Evolutionary conservation across 176 grass and related monocot genomes (phyloP).

Genomic region (Poa annua): DNA sequence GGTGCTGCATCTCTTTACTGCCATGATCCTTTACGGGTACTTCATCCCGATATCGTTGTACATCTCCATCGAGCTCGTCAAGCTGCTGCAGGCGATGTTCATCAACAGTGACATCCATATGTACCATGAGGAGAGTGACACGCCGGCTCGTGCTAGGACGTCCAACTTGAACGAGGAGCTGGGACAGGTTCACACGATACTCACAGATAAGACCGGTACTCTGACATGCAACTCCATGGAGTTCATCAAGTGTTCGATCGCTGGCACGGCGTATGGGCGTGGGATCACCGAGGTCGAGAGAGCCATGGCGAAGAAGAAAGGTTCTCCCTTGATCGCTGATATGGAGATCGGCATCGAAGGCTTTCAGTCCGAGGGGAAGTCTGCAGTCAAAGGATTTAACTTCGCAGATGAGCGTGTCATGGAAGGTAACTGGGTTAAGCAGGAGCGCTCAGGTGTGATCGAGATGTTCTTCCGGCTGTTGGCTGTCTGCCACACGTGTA

Average conservation of each 20-base stretch:
- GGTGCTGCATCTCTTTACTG: slow-evolving; percentile 74
- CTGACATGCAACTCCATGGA: slow-evolving; percentile 96
- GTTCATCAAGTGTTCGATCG: slow-evolving; percentile 92
- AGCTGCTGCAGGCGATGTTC: slow-evolving; percentile 79
- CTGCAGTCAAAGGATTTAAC: slow-evolving; percentile 77
- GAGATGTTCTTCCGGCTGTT: slow-evolving; percentile 73
- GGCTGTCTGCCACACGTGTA: slow-evolving; percentile 85
- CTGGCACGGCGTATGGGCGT: slow-evolving; percentile 74
- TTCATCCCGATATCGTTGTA: slow-evolving; percentile 98
- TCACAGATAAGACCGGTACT: slow-evolving; percentile 95
- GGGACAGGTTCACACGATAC: slow-evolving; percentile 84
- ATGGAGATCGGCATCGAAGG: slow-evolving; percentile 7
- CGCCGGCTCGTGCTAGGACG: slow-evolving; percentile 77
- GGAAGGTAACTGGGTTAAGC: slow-evolving; percentile 70
- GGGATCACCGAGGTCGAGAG: slow-evolving; percentile 79
- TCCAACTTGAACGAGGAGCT: slow-evolving; percentile 96
- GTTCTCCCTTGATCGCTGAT: slow-evolving; percentile 41
- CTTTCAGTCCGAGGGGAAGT: slow-evolving; percentile 22
- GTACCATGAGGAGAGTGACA: slow-evolving; percentile 82
- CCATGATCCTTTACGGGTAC: slow-evolving; percentile 83
- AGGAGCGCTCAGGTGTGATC: slow-evolving; percentile 49
- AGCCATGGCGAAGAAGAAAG: slow-evolving; percentile 70
- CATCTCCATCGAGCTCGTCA: slow-evolving; percentile 95
- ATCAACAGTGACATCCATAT: slow-evolving; percentile 85
- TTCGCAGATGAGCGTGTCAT: slow-evolving; percentile 83